Evolutionary conservation across 305 asterid genomes (phyloP).

Genomic region (Fraxinus floribunda): DNA sequence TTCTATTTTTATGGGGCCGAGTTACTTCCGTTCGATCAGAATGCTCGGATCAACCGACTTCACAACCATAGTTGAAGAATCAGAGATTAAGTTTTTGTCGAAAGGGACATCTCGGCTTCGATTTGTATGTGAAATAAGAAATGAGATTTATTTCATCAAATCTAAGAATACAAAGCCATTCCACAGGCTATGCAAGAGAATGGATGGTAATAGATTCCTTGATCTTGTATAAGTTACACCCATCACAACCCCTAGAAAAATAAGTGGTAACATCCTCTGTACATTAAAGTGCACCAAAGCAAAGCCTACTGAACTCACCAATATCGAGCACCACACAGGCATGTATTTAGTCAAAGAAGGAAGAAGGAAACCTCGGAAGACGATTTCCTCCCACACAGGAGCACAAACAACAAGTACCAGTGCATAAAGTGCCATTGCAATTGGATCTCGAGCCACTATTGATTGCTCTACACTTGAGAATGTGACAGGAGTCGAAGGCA

Average conservation of each 20-base stretch:
- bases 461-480: conserved; percentile 85
- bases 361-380: conserved; percentile 87
- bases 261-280: conserved; percentile 80
- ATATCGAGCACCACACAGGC: conserved; percentile 89
- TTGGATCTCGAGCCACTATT: conserved; percentile 79
- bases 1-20: neutral
- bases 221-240: conserved; percentile 80
- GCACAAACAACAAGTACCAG: conserved; percentile 81
- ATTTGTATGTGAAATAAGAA: conserved; percentile 16
- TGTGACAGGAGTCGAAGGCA: conserved; percentile 73
- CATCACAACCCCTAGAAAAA: conserved; percentile 92
- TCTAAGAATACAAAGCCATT: conserved; percentile 91
- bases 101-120: neutral
- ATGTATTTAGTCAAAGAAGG: conserved; percentile 89
- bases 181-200: conserved; percentile 91
- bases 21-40: neutral
- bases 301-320: conserved; percentile 78
- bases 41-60: neutral
- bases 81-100: neutral
- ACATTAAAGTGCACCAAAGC: conserved; percentile 91
- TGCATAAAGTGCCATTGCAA: conserved; percentile 79
- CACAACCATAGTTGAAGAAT: neutral
- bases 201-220: conserved; percentile 75
- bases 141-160: conserved; percentile 62
- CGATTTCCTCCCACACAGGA: conserved; percentile 92